Evolutionary conservation across 1,139 yeast genomes (phyloP), one percentile per base, ranked within the genome.

Genomic region (Zygosaccharomyces sapae): DNA sequence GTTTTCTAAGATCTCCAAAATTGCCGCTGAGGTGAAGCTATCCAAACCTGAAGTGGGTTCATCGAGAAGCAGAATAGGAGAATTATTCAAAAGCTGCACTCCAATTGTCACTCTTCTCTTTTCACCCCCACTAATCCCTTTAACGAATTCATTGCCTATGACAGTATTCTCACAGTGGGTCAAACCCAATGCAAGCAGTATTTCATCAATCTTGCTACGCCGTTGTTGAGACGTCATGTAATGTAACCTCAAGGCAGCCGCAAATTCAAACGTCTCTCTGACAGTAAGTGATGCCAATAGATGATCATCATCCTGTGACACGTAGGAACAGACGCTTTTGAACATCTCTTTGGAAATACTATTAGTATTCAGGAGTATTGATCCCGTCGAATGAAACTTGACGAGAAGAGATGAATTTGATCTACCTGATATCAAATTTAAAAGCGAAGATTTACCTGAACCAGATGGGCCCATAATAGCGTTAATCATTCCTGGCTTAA

Each of bases 391-490:
- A 43, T 52, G 54, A 56, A 68, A 50, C 61, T 71, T 9, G 76
- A 70, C 43, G 57, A 59, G 22, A 63, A 69, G n/a, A 3, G 73
- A 68, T 0, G 83, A 75, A 18, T 73, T 70, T 10, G 83, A 63
- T 49, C 95, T 71, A 19, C 83, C 80, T n/a, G 94, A 81, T 37
- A 87, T 70, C 43, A 75, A 70, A 57, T 84, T 86, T 48, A 87
- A 68, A 27, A 86, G 65, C 0, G 95, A 83, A 0, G 94, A 82
- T 61, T 87, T 87, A 2, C 95, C 96, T 5, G 89, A 81, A 0
- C 95, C 95, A 1, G 94, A 85, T 0, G 95, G 95, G 0, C 96
- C 96, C 84, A 87, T 80, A 33, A 87, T 85, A 0, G 86, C 92
- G 66, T 86, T 87, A n/a, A 87, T 73, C 40, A 79, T 72, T 4